phyloP scores from a whole-genome alignment of 306 rosid species.

The Vachellia pachyceras region DNA sequence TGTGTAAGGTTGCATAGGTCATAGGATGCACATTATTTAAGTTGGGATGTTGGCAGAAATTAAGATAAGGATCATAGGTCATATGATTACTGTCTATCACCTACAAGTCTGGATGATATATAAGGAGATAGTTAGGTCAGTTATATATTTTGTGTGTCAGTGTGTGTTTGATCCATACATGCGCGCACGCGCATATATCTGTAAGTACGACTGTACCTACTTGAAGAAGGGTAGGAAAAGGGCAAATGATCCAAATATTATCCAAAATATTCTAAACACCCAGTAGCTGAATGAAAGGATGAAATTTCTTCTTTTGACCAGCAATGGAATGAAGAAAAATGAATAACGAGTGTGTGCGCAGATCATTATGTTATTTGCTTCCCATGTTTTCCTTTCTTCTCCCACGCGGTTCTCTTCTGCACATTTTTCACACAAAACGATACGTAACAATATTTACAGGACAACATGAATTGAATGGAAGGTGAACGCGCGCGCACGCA shows the following conservation, averaged over 20 bases:
- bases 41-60: background rate
- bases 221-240: background rate
- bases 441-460: background rate
- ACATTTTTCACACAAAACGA: background rate
- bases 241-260: background rate
- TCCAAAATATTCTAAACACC: background rate
- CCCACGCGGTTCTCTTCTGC: background rate
- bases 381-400: background rate
- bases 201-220: background rate
- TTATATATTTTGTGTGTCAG: background rate
- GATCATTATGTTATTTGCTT: background rate
- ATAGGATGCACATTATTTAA: too few relatives aligned
- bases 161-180: too few relatives aligned
- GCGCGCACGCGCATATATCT: too few relatives aligned
- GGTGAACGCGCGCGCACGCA: background rate
- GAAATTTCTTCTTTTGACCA: background rate
- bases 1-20: too few relatives aligned
- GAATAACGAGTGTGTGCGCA: background rate
- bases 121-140: background rate
- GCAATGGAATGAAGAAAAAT: background rate
- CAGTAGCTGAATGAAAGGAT: background rate
- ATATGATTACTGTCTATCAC: background rate
- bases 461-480: background rate
- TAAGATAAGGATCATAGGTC: background rate
- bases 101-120: conserved; percentile 1